A percentile compares a stretch with the other conserved stretches of the same genome.
phyloP scores from a whole-genome alignment of 305 asterid species.

The Caryopteris hybrid region DNA sequence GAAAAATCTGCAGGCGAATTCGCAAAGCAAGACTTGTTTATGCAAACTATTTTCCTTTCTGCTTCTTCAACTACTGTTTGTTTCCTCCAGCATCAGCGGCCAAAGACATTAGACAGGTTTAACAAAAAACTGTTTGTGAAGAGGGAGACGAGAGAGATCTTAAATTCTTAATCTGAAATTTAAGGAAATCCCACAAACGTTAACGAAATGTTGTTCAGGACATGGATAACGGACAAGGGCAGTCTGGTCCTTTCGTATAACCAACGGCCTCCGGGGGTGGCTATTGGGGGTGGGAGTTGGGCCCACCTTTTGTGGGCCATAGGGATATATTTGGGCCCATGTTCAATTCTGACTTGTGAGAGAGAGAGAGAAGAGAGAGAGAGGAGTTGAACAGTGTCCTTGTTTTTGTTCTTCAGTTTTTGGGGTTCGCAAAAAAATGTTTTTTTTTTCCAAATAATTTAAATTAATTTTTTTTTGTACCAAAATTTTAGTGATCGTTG shows the following conservation, averaged over 20 bases:
- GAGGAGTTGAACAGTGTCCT: neutral
- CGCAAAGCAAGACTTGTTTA: neutral
- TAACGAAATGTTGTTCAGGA: slow-evolving; percentile 21
- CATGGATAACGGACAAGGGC: slow-evolving; percentile 60
- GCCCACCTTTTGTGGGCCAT: slow-evolving; percentile 13
- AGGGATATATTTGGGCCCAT: slow-evolving; percentile 12
- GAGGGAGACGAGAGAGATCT: slow-evolving; percentile 6
- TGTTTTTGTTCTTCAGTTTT: too few species aligned
- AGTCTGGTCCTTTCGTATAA: slow-evolving; percentile 21
- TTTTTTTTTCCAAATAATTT: too few species aligned
- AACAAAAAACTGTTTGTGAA: too few species aligned
- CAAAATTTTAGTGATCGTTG: too few species aligned
- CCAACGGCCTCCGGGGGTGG: slow-evolving; percentile 15
- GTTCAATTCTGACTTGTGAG: slow-evolving; percentile 1
- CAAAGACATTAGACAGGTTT: slow-evolving; percentile 13
- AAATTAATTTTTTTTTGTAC: too few species aligned
- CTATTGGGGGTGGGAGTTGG: neutral
- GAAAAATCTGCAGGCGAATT: slow-evolving; percentile 1
- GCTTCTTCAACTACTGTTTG: neutral
- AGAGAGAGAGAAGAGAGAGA: too few species aligned
- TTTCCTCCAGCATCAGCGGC: neutral
- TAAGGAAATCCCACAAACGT: slow-evolving; percentile 21
- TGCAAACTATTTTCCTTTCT: neutral
- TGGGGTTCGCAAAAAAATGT: too few species aligned
- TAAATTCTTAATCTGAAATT: slow-evolving; percentile 20